Base-by-base conservation (phyloP, 176 grass and related monocot species). In the Dendrocalamus sinicus region DNA sequence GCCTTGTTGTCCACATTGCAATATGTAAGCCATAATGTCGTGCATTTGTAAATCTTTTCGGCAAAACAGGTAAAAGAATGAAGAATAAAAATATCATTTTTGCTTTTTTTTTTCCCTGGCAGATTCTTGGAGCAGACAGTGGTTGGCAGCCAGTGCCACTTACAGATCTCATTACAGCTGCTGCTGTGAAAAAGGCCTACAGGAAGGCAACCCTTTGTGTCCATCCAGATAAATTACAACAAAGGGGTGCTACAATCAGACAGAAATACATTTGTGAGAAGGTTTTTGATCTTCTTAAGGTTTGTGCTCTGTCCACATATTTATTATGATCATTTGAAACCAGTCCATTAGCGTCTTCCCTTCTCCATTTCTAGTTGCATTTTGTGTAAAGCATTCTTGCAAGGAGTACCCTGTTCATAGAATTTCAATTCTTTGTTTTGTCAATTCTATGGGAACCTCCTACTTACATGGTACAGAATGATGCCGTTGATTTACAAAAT, bases 201-300 rank as follows among this genome's bases (percentile, higher is more conserved):
- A 89, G 96, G 83, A 99, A 92, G 84, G 93, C 96, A 74, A 99
- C 96, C 1, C 91, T 99, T 0, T 99, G 92, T 61, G 93, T 99
- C 82, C 96, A 99, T 86, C 96, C 96, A 26, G 96, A 99, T 75
- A 99, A 99, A 68, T 45, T 99, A 57, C 96, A 99, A 83, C 96
- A 99, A 78, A 94, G 94, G 80, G 93, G 96, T 26, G 96, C 93
- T 65, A 95, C 87, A 22, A 94, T 96, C 78, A 91, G 93, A 67
- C 96, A 96, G 82, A 99, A 92, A 83, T 99, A 96, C 72, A 90
- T 99, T 20, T 96, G 96, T 24, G 96, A 99, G 78, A 99, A 99
- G 64, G 94, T 99, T 67, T 99, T 94, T 45, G 96, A 99, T 90
- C 96, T 96, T 69, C 96, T 99, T 66, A 99, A 99, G 96, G 96